Conservation (phyloP, 2,329 filamentous ascomycete species). For the Exophiala alcalophila region DNA sequence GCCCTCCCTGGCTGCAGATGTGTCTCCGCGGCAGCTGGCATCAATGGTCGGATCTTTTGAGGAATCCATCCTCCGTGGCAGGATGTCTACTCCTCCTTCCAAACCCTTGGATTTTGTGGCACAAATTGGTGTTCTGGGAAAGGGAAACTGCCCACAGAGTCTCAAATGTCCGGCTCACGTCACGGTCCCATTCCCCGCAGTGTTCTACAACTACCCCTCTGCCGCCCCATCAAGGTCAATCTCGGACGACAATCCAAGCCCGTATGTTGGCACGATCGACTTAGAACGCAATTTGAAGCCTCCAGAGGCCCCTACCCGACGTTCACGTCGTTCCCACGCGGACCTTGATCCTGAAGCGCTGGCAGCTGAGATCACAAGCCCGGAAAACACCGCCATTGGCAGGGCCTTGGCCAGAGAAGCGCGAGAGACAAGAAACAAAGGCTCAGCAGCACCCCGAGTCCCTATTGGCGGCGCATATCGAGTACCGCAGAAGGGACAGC, state of each 20-base stretch:
- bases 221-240: conserved; percentile 62
- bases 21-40: conserved; percentile 77
- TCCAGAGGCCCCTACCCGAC: conserved; percentile 37
- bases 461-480: conserved; percentile 88
- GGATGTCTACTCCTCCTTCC: conserved; percentile 95
- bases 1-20: conserved; percentile 70
- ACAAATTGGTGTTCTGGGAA: conserved; percentile 89
- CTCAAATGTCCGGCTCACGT: conserved; percentile 87
- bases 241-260: conserved; percentile 81
- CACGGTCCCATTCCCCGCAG: conserved; percentile 84
- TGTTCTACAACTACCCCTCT: conserved; percentile 88
- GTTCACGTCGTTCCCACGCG: conserved; percentile 40
- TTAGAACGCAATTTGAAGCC: conserved; percentile 72
- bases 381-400: conserved; percentile 24
- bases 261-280: conserved; percentile 91
- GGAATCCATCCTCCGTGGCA: conserved; percentile 87
- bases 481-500: conserved; percentile 87
- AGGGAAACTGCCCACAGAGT: conserved; percentile 81
- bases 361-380: conserved; percentile 17
- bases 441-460: conserved; percentile 59
- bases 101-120: conserved; percentile 89
- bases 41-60: conserved; percentile 98
- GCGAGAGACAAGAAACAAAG: conserved; percentile 58
- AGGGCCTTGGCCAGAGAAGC: conserved; percentile 42
- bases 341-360: conserved; percentile 15